Base-by-base conservation (phyloP, 345 rosid genomes). In the Euclidium syriacum region DNA sequence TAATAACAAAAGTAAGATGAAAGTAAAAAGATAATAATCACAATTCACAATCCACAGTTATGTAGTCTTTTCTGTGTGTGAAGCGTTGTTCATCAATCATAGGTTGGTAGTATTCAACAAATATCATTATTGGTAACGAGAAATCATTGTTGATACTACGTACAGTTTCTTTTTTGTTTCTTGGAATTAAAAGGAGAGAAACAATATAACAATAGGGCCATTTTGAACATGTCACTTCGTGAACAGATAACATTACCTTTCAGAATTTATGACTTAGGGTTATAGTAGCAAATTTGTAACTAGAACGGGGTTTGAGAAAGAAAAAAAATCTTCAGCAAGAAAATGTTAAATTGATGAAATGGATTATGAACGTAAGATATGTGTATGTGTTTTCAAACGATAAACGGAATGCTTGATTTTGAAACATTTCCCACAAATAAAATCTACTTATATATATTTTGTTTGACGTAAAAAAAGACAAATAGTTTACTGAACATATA, bases 191-290 rank as follows among this genome's bases (percentile, higher is more conserved):
- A 52, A 71, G 15, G 29, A 6, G 38, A 40, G 11, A 51, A 32
- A 58, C 39, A 39, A 11, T 46, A 40, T 34, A 46, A 52, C 14
- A 30, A 40, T 39, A 22, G 44, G 52, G 29, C 44, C 52, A 49
- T 29, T 19, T 32, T 18, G 14, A 57, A 27, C 58, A 39, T 48
- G 72, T 66, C 71, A 48, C 12, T 56, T 41, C 59, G 65, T 58
- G 19, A 50, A 33, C 8, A 46, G n/a, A 57, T 67, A 39, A 47
- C 18, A 14, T 46, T 7, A 41, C n/a, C 18, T 38, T 43, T 52
- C 22, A 50, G 43, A 22, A 43, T 40, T 30, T 50, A 58, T 50
- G 49, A 34, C 38, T n/a, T n/a, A n/a, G n/a, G n/a, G n/a, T n/a
- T n/a, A n/a, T n/a, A n/a, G n/a, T n/a, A n/a, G n/a, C n/a, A n/a